These are phyloP conservation scores for Gossypium gossypioides DNA, from an alignment of 441 rosid genomes.

Conservation along the genomic window DNA sequence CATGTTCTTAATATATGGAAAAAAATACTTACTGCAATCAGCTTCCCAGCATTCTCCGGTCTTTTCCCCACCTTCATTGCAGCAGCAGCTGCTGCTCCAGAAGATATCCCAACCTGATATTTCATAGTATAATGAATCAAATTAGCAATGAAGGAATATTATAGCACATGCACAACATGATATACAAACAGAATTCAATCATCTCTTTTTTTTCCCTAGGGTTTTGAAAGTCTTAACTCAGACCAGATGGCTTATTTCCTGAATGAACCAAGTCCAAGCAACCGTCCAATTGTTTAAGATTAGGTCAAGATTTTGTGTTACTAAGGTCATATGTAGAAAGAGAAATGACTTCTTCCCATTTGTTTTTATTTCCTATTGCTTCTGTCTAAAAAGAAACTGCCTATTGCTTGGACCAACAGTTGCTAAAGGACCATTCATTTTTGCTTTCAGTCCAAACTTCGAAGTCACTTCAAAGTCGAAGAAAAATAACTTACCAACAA, in stretches of 20 bases:
- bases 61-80: slow-evolving; percentile 77
- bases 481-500: slow-evolving; percentile 57
- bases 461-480: background rate
- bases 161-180: background rate
- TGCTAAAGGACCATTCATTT: slow-evolving; percentile 4
- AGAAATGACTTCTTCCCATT: background rate
- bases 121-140: slow-evolving; percentile 3
- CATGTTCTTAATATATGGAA: slow-evolving; percentile 3
- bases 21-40: slow-evolving; percentile 56
- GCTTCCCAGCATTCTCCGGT: slow-evolving; percentile 79
- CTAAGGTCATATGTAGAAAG: background rate
- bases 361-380: background rate
- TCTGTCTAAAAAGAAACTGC: background rate
- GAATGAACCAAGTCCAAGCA: slow-evolving; percentile 1
- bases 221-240: background rate
- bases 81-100: slow-evolving; percentile 89
- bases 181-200: background rate
- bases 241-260: background rate
- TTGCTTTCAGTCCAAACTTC: slow-evolving; percentile 5
- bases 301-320: background rate
- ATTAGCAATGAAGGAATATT: background rate
- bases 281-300: background rate
- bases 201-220: background rate
- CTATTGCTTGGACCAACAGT: background rate
- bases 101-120: slow-evolving; percentile 83